Percentiles rank a stretch among this genome's conserved stretches.
Evolutionary conservation across 2,329 filamentous ascomycete species (phyloP).

Genomic region (Zalaria sp.): DNA sequence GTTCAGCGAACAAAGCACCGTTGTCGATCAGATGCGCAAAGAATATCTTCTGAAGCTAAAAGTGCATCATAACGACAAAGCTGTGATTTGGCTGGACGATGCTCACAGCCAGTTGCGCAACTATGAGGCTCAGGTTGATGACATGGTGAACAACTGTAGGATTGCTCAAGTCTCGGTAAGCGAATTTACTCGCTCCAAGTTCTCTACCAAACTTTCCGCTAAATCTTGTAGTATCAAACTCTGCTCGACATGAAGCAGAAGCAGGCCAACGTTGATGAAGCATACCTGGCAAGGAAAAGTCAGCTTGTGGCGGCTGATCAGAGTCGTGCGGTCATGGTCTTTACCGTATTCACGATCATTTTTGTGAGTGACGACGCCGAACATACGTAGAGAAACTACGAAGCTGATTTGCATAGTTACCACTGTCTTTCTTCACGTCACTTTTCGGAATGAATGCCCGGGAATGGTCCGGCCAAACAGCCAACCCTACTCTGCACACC

Average conservation of each 20-base stretch:
- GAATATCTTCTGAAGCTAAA: conserved; percentile 3
- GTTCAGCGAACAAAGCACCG: conserved; percentile 42
- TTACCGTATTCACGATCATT: conserved; percentile 40
- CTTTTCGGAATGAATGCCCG: conserved; percentile 49
- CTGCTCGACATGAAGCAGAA: conserved; percentile 54
- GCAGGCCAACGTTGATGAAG: conserved; percentile 52
- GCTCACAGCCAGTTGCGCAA: conserved; percentile 37
- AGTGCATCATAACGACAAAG: neutral
- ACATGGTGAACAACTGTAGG: conserved; percentile 46
- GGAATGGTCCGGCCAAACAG: conserved; percentile 5
- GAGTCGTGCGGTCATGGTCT: conserved; percentile 45
- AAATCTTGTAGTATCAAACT: conserved; percentile 39
- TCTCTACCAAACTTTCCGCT: too few relatives aligned
- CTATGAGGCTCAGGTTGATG: conserved; percentile 38
- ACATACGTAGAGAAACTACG: neutral
- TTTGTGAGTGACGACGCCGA: conserved; percentile 29
- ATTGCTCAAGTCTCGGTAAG: conserved; percentile 42
- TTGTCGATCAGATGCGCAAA: conserved; percentile 27
- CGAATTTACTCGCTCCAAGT: conserved; percentile 3
- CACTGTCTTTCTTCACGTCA: conserved; percentile 50
- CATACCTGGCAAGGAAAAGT: conserved; percentile 46
- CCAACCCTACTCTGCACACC: conserved; percentile 4
- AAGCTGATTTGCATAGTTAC: conserved; percentile 27
- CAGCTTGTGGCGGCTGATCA: conserved; percentile 49
- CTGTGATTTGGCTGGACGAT: neutral